These are phyloP conservation scores for Arctium lappa DNA, from an alignment of 129 eudicot species.

Conservation along the genomic window DNA sequence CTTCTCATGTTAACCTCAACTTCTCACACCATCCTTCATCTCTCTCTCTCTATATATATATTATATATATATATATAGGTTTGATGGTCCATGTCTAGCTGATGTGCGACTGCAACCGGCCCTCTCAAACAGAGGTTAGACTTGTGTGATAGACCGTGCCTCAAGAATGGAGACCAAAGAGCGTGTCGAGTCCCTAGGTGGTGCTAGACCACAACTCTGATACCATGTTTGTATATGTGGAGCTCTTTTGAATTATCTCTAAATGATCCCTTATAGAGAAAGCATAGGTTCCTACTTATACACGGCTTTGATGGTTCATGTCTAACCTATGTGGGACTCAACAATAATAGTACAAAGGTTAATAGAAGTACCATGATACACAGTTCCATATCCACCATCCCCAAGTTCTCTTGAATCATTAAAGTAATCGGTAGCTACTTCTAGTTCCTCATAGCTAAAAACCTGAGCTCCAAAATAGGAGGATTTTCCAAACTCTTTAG, in stretches of 20 bases:
- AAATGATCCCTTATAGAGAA: too few species aligned
- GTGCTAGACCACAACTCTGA: not conserved
- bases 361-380: conserved; percentile 62
- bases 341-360: not conserved
- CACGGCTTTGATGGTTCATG: not conserved
- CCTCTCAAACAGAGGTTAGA: too few species aligned
- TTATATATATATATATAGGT: too few species aligned
- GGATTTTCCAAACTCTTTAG: conserved; percentile 40
- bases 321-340: not conserved
- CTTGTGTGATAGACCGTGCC: too few species aligned
- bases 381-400: conserved; percentile 91
- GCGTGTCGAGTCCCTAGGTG: too few species aligned
- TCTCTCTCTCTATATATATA: too few species aligned
- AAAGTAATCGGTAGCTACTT: conserved; percentile 81
- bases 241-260: not conserved
- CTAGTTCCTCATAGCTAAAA: conserved; percentile 70
- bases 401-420: conserved; percentile 69
- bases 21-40: too few species aligned
- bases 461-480: conserved; percentile 78
- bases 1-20: too few species aligned
- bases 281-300: too few species aligned
- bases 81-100: too few species aligned
- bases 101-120: too few species aligned
- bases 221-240: not conserved
- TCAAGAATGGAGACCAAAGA: too few species aligned